phyloP scores from a whole-genome alignment of 2,329 filamentous ascomycete species.

The Dactylellina leptospora region DNA sequence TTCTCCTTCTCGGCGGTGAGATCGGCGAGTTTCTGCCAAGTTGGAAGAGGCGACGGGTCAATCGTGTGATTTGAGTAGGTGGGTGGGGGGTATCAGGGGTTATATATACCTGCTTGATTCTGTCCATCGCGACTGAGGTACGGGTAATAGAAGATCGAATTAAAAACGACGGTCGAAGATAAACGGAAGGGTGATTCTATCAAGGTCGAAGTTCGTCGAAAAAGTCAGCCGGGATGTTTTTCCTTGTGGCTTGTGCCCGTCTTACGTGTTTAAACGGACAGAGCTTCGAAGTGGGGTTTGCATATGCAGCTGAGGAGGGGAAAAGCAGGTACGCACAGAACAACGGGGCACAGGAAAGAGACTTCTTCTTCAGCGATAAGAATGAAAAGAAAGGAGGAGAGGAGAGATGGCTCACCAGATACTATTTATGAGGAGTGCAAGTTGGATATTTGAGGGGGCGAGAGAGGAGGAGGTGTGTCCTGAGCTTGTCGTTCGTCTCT shows the following conservation, averaged over 20 bases:
- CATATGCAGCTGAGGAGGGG: slow-evolving; percentile 25
- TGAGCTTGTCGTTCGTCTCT: slow-evolving; percentile 4
- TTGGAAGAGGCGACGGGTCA: too few species aligned
- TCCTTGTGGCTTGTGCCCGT: slow-evolving; percentile 35
- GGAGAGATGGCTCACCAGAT: not conserved
- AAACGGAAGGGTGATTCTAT: slow-evolving; percentile 56
- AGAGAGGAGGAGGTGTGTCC: slow-evolving; percentile 28
- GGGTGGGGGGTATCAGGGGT: too few species aligned
- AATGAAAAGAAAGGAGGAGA: slow-evolving; percentile 1
- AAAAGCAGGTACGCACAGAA: not conserved
- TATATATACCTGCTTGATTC: slow-evolving; percentile 58
- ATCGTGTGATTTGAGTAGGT: too few species aligned
- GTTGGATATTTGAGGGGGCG: slow-evolving; percentile 11
- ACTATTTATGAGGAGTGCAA: slow-evolving; percentile 2
- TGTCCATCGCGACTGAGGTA: slow-evolving; percentile 55
- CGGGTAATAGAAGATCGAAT: slow-evolving; percentile 2
- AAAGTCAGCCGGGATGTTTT: slow-evolving; percentile 53
- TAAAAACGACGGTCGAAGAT: slow-evolving; percentile 38
- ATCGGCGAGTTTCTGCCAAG: slow-evolving; percentile 89
- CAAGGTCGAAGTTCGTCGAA: slow-evolving; percentile 58
- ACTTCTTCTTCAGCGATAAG: not conserved
- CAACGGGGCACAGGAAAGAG: not conserved
- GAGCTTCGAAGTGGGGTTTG: slow-evolving; percentile 34
- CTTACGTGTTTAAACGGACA: slow-evolving; percentile 24
- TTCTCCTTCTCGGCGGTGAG: slow-evolving; percentile 70